phyloP scores from a whole-genome alignment of 768 basidiomycete genomes.

The Psilocybe cyanescens region DNA sequence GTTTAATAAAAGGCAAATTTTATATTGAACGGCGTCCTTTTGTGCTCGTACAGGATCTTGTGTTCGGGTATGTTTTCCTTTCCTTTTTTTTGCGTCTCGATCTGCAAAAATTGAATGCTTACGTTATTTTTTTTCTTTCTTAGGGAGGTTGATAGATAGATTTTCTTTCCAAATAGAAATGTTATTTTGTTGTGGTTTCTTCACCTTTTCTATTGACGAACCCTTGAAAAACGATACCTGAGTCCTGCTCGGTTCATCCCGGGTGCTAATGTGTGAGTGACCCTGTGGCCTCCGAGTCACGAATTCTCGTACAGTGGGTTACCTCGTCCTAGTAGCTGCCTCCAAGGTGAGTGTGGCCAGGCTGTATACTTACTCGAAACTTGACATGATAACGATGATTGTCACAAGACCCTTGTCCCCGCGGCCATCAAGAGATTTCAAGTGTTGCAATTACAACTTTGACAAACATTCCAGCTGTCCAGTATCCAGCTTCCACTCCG shows the following conservation, averaged over 20 bases:
- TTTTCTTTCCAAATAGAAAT: constrained; percentile 19
- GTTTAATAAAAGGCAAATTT: background rate
- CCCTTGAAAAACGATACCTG: background rate
- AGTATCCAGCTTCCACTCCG: too few relatives aligned
- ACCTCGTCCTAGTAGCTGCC: too few relatives aligned
- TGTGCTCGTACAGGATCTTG: constrained; percentile 63
- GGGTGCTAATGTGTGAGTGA: background rate
- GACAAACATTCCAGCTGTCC: background rate
- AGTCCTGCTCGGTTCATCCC: background rate
- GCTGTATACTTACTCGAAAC: background rate
- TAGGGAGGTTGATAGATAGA: constrained; percentile 45
- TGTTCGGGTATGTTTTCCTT: constrained; percentile 79
- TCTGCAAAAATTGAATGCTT: constrained; percentile 2
- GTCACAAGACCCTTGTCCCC: background rate
- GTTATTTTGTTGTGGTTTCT: constrained; percentile 1
- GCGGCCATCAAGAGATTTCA: background rate
- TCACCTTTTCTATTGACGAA: background rate
- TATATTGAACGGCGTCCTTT: background rate
- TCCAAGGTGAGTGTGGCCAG: too few relatives aligned
- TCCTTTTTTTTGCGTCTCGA: background rate
- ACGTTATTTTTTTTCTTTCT: constrained; percentile 4
- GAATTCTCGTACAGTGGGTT: too few relatives aligned
- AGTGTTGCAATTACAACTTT: background rate
- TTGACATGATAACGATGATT: background rate
- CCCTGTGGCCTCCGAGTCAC: background rate